These are phyloP conservation scores for Blumeria graminis DNA, from an alignment of 2,329 filamentous ascomycete genomes.

Conservation along the genomic window DNA sequence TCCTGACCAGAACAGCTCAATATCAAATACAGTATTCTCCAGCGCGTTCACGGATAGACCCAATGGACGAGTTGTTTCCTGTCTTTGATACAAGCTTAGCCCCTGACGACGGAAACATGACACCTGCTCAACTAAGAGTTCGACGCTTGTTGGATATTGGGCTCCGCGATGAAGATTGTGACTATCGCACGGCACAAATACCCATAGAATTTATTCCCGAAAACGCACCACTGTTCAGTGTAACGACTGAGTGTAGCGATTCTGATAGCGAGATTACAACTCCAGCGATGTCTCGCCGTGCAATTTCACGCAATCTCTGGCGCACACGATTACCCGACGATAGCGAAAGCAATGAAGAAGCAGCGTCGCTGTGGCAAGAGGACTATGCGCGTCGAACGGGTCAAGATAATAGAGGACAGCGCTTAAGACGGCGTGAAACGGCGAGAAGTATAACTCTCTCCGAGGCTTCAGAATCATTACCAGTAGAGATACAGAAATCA, in stretches of 20 bases:
- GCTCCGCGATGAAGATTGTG: slow-evolving; percentile 15
- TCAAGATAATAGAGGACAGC: slow-evolving; percentile 2
- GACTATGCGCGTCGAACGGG: slow-evolving; percentile 5
- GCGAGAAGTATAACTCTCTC: slow-evolving; percentile 14
- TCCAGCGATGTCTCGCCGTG: slow-evolving; percentile 13
- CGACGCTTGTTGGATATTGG: slow-evolving; percentile 22
- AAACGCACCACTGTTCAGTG: slow-evolving; percentile 23
- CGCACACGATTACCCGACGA: slow-evolving; percentile 27
- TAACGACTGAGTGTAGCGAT: slow-evolving; percentile 36
- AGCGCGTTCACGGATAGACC: slow-evolving; percentile 7
- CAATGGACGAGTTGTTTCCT: slow-evolving; percentile 14
- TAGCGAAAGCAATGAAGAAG: slow-evolving; percentile 8
- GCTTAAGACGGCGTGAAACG: slow-evolving; percentile 10
- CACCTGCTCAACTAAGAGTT: slow-evolving; percentile 20
- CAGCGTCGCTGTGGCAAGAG: slow-evolving; percentile 6
- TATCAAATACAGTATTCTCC: slow-evolving; percentile 46
- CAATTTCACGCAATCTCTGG: slow-evolving; percentile 23
- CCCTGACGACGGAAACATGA: slow-evolving; percentile 25
- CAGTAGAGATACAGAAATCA: slow-evolving; percentile 30
- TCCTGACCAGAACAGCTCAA: slow-evolving; percentile 45
- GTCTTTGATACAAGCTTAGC: slow-evolving; percentile 28
- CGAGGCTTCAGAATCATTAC: slow-evolving; percentile 14
- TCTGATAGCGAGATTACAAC: slow-evolving; percentile 26
- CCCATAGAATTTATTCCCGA: slow-evolving; percentile 27
- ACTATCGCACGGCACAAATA: slow-evolving; percentile 27